phyloP scores from a whole-genome alignment of 2,329 filamentous ascomycete species.

The Endoconidiophora laricicola region DNA sequence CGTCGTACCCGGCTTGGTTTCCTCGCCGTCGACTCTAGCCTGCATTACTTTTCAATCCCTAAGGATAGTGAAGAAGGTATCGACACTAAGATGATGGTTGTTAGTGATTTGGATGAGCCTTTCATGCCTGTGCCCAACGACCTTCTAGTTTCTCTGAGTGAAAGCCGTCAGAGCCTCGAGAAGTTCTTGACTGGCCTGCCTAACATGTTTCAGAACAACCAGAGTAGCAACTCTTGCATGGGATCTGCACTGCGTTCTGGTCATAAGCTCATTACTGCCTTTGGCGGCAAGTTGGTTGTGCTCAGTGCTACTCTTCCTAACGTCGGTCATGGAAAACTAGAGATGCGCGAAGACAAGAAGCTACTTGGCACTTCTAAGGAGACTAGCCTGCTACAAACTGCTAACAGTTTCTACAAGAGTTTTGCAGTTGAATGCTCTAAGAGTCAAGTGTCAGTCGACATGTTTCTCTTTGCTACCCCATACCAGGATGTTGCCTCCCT shows the following conservation, averaged over 20 bases:
- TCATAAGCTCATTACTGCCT: conserved; percentile 85
- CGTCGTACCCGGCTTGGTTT: conserved; percentile 84
- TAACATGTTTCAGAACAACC: conserved; percentile 91
- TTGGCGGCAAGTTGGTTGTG: conserved; percentile 90
- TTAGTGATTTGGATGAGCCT: conserved; percentile 89
- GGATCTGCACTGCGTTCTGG: conserved; percentile 82
- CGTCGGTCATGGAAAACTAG: conserved; percentile 72
- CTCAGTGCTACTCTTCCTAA: conserved; percentile 83
- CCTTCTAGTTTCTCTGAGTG: conserved; percentile 72
- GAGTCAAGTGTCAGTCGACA: conserved; percentile 94
- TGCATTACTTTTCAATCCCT: conserved; percentile 93
- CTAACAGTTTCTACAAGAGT: conserved; percentile 95
- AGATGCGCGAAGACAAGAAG: conserved; percentile 94
- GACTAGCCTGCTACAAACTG: conserved; percentile 70
- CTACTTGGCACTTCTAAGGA: conserved; percentile 88
- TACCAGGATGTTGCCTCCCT: conserved; percentile 96
- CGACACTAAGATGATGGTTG: conserved; percentile 80
- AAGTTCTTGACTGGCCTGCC: conserved; percentile 80
- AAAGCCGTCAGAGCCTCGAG: conserved; percentile 83
- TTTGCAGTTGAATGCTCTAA: conserved; percentile 98
- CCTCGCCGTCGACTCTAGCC: conserved; percentile 80
- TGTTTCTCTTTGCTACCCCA: conserved; percentile 91
- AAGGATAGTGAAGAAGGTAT: conserved; percentile 71
- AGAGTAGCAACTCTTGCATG: conserved; percentile 82
- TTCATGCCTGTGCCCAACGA: conserved; percentile 90